These are phyloP conservation scores for Tricholoma saponaceum DNA, from an alignment of 768 basidiomycete genomes.

Conservation along the genomic window DNA sequence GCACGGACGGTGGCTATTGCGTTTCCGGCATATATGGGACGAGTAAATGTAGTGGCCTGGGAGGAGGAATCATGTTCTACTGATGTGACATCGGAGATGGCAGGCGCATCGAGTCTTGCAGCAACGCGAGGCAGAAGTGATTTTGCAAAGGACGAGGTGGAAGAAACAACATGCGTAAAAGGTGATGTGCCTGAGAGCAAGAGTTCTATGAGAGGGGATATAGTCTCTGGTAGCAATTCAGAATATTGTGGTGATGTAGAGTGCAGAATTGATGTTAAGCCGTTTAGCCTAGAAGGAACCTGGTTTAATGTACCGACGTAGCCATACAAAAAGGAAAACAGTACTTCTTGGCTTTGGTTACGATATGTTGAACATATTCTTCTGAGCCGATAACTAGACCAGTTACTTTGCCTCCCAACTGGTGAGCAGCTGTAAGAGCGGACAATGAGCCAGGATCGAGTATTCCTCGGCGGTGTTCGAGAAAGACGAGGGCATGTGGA, in stretches of 20 bases:
- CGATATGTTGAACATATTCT: conserved; percentile 58
- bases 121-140: conserved; percentile 91
- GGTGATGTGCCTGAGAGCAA: conserved; percentile 56
- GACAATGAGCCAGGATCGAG: conserved; percentile 85
- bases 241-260: conserved; percentile 68
- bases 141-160: conserved; percentile 90
- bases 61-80: conserved; percentile 68
- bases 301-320: neutral
- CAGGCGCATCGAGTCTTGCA: conserved; percentile 83
- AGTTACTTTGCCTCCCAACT: conserved; percentile 84
- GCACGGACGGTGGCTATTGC: conserved; percentile 91
- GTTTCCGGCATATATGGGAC: conserved; percentile 97
- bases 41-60: conserved; percentile 80
- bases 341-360: conserved; percentile 82
- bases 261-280: conserved; percentile 63
- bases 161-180: conserved; percentile 90
- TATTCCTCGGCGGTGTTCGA: conserved; percentile 81
- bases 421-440: conserved; percentile 85
- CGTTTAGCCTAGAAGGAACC: conserved; percentile 50
- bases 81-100: conserved; percentile 87
- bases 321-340: conserved; percentile 8
- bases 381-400: conserved; percentile 69
- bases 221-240: conserved; percentile 65
- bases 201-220: conserved; percentile 80
- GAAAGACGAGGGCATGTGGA: conserved; percentile 79